phyloP scores from a whole-genome alignment of 1,284 basidiomycete species.

The Apiotrichum sp. region DNA sequence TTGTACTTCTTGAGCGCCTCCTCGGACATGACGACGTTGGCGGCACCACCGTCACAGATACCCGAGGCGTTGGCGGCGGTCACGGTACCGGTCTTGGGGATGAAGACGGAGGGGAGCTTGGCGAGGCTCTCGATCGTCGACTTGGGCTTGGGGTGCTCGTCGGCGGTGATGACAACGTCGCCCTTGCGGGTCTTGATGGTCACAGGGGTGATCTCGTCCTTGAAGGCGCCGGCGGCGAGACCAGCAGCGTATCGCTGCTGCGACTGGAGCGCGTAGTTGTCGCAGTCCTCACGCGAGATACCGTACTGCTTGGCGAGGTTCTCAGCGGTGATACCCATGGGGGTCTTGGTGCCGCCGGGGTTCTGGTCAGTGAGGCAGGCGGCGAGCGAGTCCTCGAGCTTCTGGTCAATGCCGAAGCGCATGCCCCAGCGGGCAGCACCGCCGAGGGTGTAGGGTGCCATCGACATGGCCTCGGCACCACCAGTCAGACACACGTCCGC shows the following conservation, averaged over 20 bases:
- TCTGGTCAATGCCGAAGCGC: constrained; percentile 50
- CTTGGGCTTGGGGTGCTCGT: constrained; percentile 53
- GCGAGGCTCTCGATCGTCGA: constrained; percentile 48
- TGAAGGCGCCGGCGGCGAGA: constrained; percentile 51
- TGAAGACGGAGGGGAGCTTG: constrained; percentile 52
- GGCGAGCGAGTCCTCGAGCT: constrained; percentile 54
- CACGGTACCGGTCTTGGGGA: constrained; percentile 51
- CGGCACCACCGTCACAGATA: constrained; percentile 55
- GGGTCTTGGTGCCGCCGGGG: constrained; percentile 47
- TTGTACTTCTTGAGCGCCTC: constrained; percentile 48
- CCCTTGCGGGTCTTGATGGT: constrained; percentile 46
- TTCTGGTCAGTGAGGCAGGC: constrained; percentile 53
- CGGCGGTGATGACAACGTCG: constrained; percentile 38
- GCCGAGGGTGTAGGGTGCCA: constrained; percentile 50
- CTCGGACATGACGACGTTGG: constrained; percentile 53
- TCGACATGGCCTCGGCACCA: constrained; percentile 54
- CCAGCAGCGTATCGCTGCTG: constrained; percentile 54
- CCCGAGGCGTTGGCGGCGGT: constrained; percentile 54
- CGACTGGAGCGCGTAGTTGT: constrained; percentile 54
- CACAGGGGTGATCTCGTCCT: constrained; percentile 52
- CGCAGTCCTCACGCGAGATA: constrained; percentile 52
- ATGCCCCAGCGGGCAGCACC: constrained; percentile 45
- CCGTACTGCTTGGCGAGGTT: constrained; percentile 53
- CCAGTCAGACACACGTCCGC: constrained; percentile 53
- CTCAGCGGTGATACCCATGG: constrained; percentile 55